Evolutionary conservation across 2,329 filamentous ascomycete genomes (phyloP), one percentile per base, ranked within the genome.

Genomic region (Sphaceloma murrayae): DNA sequence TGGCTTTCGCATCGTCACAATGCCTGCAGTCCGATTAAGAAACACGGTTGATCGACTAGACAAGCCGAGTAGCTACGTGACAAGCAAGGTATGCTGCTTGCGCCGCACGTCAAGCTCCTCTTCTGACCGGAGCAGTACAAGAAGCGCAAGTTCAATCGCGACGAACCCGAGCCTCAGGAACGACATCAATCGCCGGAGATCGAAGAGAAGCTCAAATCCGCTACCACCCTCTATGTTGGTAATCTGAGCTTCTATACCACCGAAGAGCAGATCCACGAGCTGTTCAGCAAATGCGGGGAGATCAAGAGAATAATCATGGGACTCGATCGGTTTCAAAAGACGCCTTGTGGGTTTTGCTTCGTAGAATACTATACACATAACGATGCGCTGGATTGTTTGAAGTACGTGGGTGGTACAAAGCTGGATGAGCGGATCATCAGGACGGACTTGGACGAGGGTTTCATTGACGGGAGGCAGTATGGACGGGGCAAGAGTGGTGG

Each of bases 231-330:
- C 61, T 98, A 98, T 60, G 89, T 98, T 34, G 91, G 91, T 57
- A 98, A 98, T 63, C 72, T 98, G 76, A 94, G 88, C 30, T 95
- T 95, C 69, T 95, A 94, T 73, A 98, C 91, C 17, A 98, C 91
- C 46, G 91, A 98, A 63, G 91, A 98, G 67, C 91, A 98, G 63
- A 94, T 98, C 48, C 89, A 96, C 65, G 89, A 96, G 66, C 57
- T 62, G 42, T 61, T 62, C 53, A 56, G 51, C 48, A 77, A 74
- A 61, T 81, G 87, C 65, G 91, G 91, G 57, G 91, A 96, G 69
- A 94, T 98, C 67, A 98, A 98, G 68, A 85, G 91, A 19, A 77
- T 98, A 36, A 78, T 98, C 52, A 98, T 98, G 91, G 91, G 91
- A 39, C 78, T 98, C 43, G 91, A 98, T 62, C 82, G 91, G 47